Evolutionary conservation across 2,329 filamentous ascomycete species (phyloP), one percentile per base, ranked within the genome.

Genomic region (Ploettnerulaceae sp.): DNA sequence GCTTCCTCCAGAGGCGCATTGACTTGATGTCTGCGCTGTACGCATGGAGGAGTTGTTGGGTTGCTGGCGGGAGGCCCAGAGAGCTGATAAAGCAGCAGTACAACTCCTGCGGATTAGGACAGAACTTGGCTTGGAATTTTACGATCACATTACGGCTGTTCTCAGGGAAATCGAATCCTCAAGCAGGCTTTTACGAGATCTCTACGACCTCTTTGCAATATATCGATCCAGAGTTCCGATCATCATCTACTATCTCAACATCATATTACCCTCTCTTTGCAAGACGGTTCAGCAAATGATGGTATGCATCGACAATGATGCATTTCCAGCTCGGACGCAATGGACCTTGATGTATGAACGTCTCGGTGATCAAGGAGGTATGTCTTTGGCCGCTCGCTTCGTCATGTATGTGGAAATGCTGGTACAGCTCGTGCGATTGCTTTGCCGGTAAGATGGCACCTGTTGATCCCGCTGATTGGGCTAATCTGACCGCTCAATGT

Each of bases 341-440:
- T 82, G 79, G 79, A 69, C 71, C 32, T 71, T 69, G 54, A 81
- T 82, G 76, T 78, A 74, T 57, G 70, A 79, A 59, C 64, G 66
- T 4, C 71, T 82, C 70, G 70, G 69, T 6, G 68, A 72, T 18
- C 75, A 81, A 57, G 71, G 71, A 3, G 71, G 67, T 0, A 68
- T 77, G 24, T 66, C 67, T 5, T 64, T 82, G 1, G 71, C 71
- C 1, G 70, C 73, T 12, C 68, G 77, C 5, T 81, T 82, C 50
- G 61, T 70, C 21, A 67, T 79, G 44, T 81, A 78, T 58, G 77
- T 79, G 52, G 68, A 73, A 41, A 79, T 76, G 52, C 60, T 82
- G 36, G 61, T 64, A 2, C 63, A 73, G 22, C 61, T 81, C 22
- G 67, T 69, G 51, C 69, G 72, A 47, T 65, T 82, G 49, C 61